Base-by-base conservation (phyloP, 192 early-diverging fungal species). In the Neocallimastix lanati region DNA sequence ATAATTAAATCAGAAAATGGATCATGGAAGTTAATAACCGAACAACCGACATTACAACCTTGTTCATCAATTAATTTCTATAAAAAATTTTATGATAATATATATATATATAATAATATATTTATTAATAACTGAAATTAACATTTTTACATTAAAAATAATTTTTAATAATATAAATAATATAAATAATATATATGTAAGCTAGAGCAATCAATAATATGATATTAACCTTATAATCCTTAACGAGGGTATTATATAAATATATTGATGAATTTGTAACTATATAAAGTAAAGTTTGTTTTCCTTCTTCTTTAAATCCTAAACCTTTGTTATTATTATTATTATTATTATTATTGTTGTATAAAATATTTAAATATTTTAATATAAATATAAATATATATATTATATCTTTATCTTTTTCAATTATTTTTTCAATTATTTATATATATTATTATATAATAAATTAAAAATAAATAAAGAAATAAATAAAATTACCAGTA, bases 1-100 rank as follows among this genome's bases (percentile, higher is more conserved):
- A 97, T 87, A 35, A 94, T 90, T 82, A 97, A 91, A 78, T 95
- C 94, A 78, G 91, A 91, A 13, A 85, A 81, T 28, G 79, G 77
- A 21, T 95, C 92, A 50, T 87, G 82, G 21, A 83, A 82, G 28
- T 84, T 93, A 84, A 91, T 87, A 9, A 93, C 86, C 25, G 93
- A 89, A 81, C 92, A 94, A 15, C 91, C 91, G 6, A 93, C 83
- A 28, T 92, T 91, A 18, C 85, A 89, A 79, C 96, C 96, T 81
- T 93, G 92, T 78, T 95, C 93, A 78, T 96, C 96, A 4, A 98
- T 85, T 15, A 88, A 86, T 7, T 78, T 82, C 79, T 88, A 81
- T n/a, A 25, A 37, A 12, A 27, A 15, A n/a, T n/a, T n/a, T n/a
- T n/a, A n/a, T n/a, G n/a, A n/a, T n/a, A 21, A 29, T 67, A 25